Evolutionary conservation across 2,329 filamentous ascomycete genomes (phyloP).

Genomic region (Neofusicoccum sp.): DNA sequence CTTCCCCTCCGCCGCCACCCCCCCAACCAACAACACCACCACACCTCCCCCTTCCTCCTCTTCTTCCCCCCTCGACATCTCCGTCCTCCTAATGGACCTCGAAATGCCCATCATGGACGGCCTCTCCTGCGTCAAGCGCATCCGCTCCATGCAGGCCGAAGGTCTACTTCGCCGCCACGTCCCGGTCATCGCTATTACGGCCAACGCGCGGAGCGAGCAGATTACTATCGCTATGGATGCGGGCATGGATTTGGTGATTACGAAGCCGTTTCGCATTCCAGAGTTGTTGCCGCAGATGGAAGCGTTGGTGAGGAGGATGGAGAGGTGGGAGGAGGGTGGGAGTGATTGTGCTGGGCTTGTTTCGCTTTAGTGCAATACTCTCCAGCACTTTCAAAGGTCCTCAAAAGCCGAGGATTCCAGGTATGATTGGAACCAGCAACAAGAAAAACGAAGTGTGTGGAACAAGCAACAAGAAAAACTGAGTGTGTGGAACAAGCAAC

Average conservation of each 20-base stretch:
- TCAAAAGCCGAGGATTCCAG: too few relatives aligned
- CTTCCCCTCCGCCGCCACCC: not conserved
- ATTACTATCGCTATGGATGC: slow-evolving; percentile 29
- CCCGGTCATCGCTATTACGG: slow-evolving; percentile 37
- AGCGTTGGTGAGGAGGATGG: slow-evolving; percentile 7
- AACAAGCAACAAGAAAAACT: too few relatives aligned
- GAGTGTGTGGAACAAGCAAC: too few relatives aligned
- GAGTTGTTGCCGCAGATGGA: slow-evolving; percentile 32
- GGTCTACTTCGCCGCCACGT: slow-evolving; percentile 28
- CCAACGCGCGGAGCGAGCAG: slow-evolving; percentile 37
- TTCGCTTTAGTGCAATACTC: too few relatives aligned
- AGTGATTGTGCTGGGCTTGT: not conserved
- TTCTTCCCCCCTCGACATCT: slow-evolving; percentile 23
- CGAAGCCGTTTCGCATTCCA: slow-evolving; percentile 35
- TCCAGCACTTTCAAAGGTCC: too few relatives aligned
- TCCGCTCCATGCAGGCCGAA: slow-evolving; percentile 31
- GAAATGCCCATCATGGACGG: slow-evolving; percentile 43
- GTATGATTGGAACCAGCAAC: too few relatives aligned
- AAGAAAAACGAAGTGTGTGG: too few relatives aligned
- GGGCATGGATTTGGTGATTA: slow-evolving; percentile 38
- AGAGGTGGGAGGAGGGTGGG: not conserved
- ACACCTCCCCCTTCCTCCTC: not conserved
- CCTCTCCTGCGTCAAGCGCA: slow-evolving; percentile 31
- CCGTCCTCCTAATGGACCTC: slow-evolving; percentile 36
- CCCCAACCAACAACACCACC: not conserved